Conservation (phyloP, 2,329 filamentous ascomycete species). For the Sporothrix schenckii region DNA sequence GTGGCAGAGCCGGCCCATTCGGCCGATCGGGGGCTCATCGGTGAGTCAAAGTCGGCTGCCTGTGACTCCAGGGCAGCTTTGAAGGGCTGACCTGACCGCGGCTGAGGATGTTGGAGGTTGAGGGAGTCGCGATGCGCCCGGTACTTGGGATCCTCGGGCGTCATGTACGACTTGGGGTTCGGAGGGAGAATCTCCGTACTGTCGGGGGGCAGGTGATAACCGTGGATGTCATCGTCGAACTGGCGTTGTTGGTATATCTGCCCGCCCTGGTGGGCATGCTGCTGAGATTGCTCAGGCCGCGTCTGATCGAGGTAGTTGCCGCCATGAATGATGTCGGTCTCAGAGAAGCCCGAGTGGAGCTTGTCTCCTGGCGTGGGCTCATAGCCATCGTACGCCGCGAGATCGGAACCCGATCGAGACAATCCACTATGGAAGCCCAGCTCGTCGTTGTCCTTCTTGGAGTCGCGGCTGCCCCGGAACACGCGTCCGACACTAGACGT, state of each 20-base stretch:
- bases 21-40: conserved; percentile 62
- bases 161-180: conserved; percentile 58
- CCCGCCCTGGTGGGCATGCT: background rate
- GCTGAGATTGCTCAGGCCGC: conserved; percentile 27
- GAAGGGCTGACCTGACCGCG: conserved; percentile 72
- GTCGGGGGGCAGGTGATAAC: conserved; percentile 24
- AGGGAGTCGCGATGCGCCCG: conserved; percentile 79
- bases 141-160: conserved; percentile 74
- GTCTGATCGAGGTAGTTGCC: conserved; percentile 36
- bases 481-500: conserved; percentile 81
- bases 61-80: conserved; percentile 71
- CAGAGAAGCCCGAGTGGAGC: conserved; percentile 60
- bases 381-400: conserved; percentile 68
- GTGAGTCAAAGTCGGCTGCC: conserved; percentile 67
- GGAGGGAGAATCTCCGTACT: conserved; percentile 39
- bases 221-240: conserved; percentile 24
- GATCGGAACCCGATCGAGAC: conserved; percentile 79
- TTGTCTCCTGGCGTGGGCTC: conserved; percentile 64
- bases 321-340: conserved; percentile 52
- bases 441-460: conserved; percentile 63
- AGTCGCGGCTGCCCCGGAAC: conserved; percentile 68
- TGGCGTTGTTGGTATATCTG: conserved; percentile 20
- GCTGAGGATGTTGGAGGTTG: conserved; percentile 79
- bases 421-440: conserved; percentile 41
- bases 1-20: conserved; percentile 66